Base-by-base conservation (phyloP, 208 protist species). In the Leishmania major region DNA sequence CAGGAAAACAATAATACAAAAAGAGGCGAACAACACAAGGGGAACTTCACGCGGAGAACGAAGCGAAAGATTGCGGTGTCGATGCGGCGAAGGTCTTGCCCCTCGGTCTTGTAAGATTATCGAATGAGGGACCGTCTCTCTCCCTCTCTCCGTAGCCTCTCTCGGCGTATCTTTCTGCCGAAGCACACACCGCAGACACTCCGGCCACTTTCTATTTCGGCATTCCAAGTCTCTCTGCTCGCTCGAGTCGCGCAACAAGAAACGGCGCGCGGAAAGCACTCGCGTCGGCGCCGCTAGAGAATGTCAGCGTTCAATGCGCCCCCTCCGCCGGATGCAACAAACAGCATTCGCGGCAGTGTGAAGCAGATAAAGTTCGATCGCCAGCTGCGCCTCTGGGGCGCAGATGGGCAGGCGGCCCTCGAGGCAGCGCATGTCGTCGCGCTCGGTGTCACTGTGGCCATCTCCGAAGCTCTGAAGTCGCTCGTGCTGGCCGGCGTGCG, bases 401-500 rank as follows among this genome's bases (percentile, higher is more conserved):
- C 88, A 55, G 93, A 97, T 37, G 99, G 98, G 35, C 99, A 99
- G 91, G 51, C 70, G 0, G 82, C 88, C 15, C 88, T 99, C 37
- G 90, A 96, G 53, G 80, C 83, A 28, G 87, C 98, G 6, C 89
- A 96, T 69, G 84, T 99, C 43, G 92, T 98, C 59, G 90, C 98
- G 6, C 77, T 99, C 22, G 99, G 99, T 69, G 96, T 88, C 35
- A 98, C 91, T 45, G 94, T 93, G 8, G 88, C 91, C 5, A 97
- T 96, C n/a, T 92, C 91, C 43, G 98, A 99, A 78, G 92, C 94
- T 3, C 84, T 99, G 13, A 99, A 99, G 86, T 99, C 99, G 79
- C 81, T 99, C 6, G 89, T 99, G 35, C 88, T 99, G 22, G 93
- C 98, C 15, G 98, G 98, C 57, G 89, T 99, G 70, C 94, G 94